phyloP scores from a whole-genome alignment of 306 rosid species.

The Parietaria judaica region DNA sequence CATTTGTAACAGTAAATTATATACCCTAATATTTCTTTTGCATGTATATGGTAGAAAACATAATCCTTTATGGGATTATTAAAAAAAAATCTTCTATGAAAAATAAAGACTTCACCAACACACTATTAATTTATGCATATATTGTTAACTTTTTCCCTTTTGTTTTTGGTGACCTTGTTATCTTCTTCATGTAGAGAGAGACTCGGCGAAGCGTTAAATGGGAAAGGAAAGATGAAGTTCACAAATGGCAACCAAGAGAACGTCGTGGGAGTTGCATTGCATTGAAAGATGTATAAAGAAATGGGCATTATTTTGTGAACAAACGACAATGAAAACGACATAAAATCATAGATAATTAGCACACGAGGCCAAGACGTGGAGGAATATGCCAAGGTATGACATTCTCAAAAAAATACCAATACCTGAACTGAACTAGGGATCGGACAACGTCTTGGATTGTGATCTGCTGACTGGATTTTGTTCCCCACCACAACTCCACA shows the following conservation, averaged over 20 bases:
- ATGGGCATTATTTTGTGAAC: neutral
- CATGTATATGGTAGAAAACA: no score
- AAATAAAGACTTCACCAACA: no score
- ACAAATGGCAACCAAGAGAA: slow-evolving; percentile 24
- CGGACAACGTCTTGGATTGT: neutral
- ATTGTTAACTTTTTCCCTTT: no score
- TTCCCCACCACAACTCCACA: neutral
- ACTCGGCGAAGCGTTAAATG: slow-evolving; percentile 10
- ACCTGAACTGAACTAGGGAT: neutral
- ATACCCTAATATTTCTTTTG: no score
- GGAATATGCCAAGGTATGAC: slow-evolving; percentile 1
- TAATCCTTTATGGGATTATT: no score
- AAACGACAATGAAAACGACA: slow-evolving; percentile 5
- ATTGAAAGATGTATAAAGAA: neutral
- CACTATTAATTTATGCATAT: no score
- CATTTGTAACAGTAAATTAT: no score
- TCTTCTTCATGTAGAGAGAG: no score
- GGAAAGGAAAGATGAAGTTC: neutral
- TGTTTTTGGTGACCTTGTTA: no score
- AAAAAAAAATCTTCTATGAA: no score
- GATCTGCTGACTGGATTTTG: slow-evolving; percentile 22
- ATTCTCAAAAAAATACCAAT: neutral
- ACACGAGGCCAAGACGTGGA: slow-evolving; percentile 9
- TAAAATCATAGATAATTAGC: neutral
- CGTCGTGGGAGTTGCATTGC: slow-evolving; percentile 26